Conservation (phyloP, 2,329 filamentous ascomycete genomes). For the Fusarium transvaalense region DNA sequence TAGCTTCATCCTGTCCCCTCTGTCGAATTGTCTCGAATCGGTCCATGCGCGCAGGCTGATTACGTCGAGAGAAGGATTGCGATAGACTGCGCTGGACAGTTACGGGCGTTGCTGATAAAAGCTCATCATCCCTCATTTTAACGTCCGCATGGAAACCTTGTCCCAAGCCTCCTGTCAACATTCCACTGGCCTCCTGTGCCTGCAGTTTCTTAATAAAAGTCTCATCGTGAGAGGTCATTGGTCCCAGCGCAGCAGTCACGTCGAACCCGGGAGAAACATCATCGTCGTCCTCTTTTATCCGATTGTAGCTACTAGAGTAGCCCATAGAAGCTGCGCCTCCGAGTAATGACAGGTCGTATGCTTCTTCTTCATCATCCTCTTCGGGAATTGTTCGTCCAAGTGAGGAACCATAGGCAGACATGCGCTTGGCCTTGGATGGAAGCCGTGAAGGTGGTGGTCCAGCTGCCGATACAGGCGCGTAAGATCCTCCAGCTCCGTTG, state of each 20-base stretch:
- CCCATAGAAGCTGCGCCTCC: slow-evolving; percentile 57
- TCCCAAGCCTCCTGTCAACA: slow-evolving; percentile 70
- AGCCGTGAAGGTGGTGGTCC: slow-evolving; percentile 37
- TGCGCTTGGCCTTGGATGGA: slow-evolving; percentile 45
- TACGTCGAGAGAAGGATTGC: slow-evolving; percentile 58
- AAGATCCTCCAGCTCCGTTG: slow-evolving; percentile 44
- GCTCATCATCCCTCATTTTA: slow-evolving; percentile 63
- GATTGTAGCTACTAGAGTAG: slow-evolving; percentile 51
- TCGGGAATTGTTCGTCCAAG: slow-evolving; percentile 46
- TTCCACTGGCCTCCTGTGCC: slow-evolving; percentile 66
- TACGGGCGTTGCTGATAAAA: slow-evolving; percentile 56
- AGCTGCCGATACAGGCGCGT: slow-evolving; percentile 47
- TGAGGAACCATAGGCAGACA: slow-evolving; percentile 45
- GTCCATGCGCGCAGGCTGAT: slow-evolving; percentile 40
- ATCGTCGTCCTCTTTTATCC: slow-evolving; percentile 50
- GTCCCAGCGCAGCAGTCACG: slow-evolving; percentile 61
- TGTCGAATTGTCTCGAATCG: slow-evolving; percentile 60
- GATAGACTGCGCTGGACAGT: slow-evolving; percentile 54
- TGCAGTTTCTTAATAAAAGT: slow-evolving; percentile 61
- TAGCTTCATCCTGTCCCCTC: slow-evolving; percentile 69
- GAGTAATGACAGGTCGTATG: slow-evolving; percentile 60
- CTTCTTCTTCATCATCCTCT: slow-evolving; percentile 57
- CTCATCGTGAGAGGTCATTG: slow-evolving; percentile 59
- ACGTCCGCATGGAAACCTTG: slow-evolving; percentile 63
- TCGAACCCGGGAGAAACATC: slow-evolving; percentile 58